Base-by-base conservation (phyloP, 2,329 filamentous ascomycete species). In the Fusarium graminum region DNA sequence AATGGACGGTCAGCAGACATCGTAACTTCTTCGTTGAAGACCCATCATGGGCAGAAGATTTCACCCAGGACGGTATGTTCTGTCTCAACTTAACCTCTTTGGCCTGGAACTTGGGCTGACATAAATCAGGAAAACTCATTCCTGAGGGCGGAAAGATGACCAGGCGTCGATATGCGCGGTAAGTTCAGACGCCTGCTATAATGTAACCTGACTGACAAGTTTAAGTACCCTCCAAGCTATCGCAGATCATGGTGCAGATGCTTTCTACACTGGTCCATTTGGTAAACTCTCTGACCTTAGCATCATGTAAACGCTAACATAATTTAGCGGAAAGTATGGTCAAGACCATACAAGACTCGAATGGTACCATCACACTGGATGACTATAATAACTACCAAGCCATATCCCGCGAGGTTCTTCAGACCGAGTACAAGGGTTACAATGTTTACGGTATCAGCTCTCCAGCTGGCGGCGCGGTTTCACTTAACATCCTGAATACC, bases 341-440 rank as follows among this genome's bases (percentile, higher is more conserved):
- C 70, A 80, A 85, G 16, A 85, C 88, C 0, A 78, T 97, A 17
- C 88, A 89, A 71, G 80, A 82, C 1, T 79, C 82, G 3, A 92
- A 94, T 67, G 94, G 94, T n/a, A 94, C 88, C 12, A 93, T 97
- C 89, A 94, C 92, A 0, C 74, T 95, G 2, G 84, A 88, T 0
- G 94, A 98, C 77, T 80, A 97, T 29, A 79, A 80, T 39, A 86
- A 88, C 67, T 98, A 97, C 79, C 84, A 84, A 1, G 81, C 91
- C n/a, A 81, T 86, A 26, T 82, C 88, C 5, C 82, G 95, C 60
- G 69, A 86, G 84, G 83, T 90, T 4, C 82, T 90, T 3, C 83
- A 84, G 66, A 87, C 90, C 66, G 82, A 85, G 7, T 93, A 91
- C 77, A 85, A 90, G 16, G 91, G 89, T 30, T 91, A 88, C 77